These are phyloP conservation scores for Achaetomiella virescens DNA, from an alignment of 495 filamentous ascomycete genomes.

Conservation along the genomic window DNA sequence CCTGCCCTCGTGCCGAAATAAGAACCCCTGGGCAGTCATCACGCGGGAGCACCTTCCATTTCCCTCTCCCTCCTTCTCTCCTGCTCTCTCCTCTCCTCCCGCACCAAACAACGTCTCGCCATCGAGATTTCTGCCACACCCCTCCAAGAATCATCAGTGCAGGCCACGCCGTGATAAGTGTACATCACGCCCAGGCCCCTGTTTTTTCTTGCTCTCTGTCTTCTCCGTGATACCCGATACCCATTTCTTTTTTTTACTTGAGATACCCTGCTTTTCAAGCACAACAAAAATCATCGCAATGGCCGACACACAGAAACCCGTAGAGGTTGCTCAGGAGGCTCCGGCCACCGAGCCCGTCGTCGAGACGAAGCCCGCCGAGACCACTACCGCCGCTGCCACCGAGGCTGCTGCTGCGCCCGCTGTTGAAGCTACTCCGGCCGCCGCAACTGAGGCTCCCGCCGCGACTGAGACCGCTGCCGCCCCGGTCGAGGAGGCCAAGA, in stretches of 20 bases:
- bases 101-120: constrained; percentile 16
- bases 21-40: constrained; percentile 20
- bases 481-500: constrained; percentile 39
- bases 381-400: constrained; percentile 22
- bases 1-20: constrained; percentile 21
- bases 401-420: constrained; percentile 34
- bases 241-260: constrained; percentile 36
- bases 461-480: constrained; percentile 45
- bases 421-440: constrained; percentile 26
- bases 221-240: constrained; percentile 48
- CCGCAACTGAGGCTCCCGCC: constrained; percentile 28
- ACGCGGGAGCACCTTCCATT: constrained; percentile 17
- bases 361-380: constrained; percentile 38
- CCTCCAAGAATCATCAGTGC: constrained; percentile 24
- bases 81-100: constrained; percentile 11
- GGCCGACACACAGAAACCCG: constrained; percentile 45
- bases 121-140: constrained; percentile 20
- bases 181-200: constrained; percentile 20
- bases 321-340: constrained; percentile 38
- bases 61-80: constrained; percentile 18
- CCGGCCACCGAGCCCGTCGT: constrained; percentile 43
- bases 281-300: constrained; percentile 28
- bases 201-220: constrained; percentile 35
- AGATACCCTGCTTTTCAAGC: constrained; percentile 32
- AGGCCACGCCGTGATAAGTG: constrained; percentile 26